Conservation (phyloP, 2,329 filamentous ascomycete species). For the Dactylellina sp. region DNA sequence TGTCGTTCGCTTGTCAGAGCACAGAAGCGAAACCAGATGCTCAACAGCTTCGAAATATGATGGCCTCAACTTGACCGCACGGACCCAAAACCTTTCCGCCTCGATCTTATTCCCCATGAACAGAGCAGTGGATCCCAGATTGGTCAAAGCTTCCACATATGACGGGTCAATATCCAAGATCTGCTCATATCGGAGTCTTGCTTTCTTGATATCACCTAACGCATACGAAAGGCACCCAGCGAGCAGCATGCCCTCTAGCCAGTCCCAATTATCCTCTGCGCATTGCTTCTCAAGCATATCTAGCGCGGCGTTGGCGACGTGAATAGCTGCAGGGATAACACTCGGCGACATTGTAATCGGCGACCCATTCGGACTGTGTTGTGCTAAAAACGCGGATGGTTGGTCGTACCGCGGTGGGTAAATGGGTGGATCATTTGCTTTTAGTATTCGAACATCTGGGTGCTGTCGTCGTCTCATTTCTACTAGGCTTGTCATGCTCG, state of each 20-base stretch:
- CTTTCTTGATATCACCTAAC: constrained; percentile 61
- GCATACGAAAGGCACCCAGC: constrained; percentile 88
- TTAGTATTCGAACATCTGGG: constrained; percentile 44
- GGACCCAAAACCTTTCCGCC: constrained; percentile 85
- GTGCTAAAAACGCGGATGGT: constrained; percentile 25
- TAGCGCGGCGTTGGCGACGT: constrained; percentile 73
- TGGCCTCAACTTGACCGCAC: constrained; percentile 83
- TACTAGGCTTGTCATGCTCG: constrained; percentile 44
- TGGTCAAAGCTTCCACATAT: constrained; percentile 84
- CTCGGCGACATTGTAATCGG: constrained; percentile 37
- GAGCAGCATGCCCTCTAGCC: constrained; percentile 92
- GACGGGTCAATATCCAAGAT: constrained; percentile 72
- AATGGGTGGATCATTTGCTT: constrained; percentile 40
- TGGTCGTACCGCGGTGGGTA: constrained; percentile 51
- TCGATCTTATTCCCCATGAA: constrained; percentile 84
- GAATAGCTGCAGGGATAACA: constrained; percentile 42
- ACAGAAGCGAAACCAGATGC: constrained; percentile 88
- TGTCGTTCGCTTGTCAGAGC: constrained; percentile 79
- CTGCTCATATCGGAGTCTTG: constrained; percentile 68
- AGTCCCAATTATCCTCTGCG: constrained; percentile 83
- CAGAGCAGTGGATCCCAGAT: constrained; percentile 88
- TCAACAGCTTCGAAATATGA: constrained; percentile 95
- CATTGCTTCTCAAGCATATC: constrained; percentile 80
- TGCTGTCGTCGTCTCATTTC: constrained; percentile 47
- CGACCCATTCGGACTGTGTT: constrained; percentile 39